Base-by-base conservation (phyloP, 352 stramenopile species). In the Pythium sp. region DNA sequence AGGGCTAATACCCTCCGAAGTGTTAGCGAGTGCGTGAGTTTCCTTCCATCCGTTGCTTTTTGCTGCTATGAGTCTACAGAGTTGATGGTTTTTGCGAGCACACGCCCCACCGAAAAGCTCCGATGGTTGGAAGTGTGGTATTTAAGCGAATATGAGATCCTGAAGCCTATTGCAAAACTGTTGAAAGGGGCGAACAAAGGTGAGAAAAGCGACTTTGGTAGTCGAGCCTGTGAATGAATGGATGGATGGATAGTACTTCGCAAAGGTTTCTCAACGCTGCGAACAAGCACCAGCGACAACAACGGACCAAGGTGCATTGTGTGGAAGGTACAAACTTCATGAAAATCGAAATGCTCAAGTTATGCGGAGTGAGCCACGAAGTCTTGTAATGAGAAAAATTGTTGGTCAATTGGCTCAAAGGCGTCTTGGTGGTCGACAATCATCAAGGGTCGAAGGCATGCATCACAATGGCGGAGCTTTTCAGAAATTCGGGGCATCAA, bases 51-150 rank as follows among this genome's bases (percentile, higher is more conserved):
- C 30, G 30, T 32, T 32, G 30, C 30, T 32, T 32, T 22, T 51
- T 51, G 43, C 43, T 51, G 43, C 43, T 22, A 51, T 51, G 43
- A 51, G 43, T 51, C 43, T 51, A 51, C 43, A 22, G 43, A 51
- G 43, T 24, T 12, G 43, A 51, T 24, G 43, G 18, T 11, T 51
- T 46, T 51, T 24, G 18, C 43, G 18, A 51, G 7, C 43, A 6
- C 43, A 24, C 6, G 7, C 7, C 43, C 18, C 43, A 51, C 18
- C 43, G 43, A 24, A 51, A 51, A 51, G 43, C 6, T 51, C 43
- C 43, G 43, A 18, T 20, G 11, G 38, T 18, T 46, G 38, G 38
- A 12, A 46, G 5, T 51, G 18, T 24, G 43, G 18, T 51, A 51
- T 51, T 51, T 51, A 51, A 51, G 43, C 43, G 18, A 51, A 51